phyloP scores from a whole-genome alignment of 805 yeast species.

The Starmerella floris region DNA sequence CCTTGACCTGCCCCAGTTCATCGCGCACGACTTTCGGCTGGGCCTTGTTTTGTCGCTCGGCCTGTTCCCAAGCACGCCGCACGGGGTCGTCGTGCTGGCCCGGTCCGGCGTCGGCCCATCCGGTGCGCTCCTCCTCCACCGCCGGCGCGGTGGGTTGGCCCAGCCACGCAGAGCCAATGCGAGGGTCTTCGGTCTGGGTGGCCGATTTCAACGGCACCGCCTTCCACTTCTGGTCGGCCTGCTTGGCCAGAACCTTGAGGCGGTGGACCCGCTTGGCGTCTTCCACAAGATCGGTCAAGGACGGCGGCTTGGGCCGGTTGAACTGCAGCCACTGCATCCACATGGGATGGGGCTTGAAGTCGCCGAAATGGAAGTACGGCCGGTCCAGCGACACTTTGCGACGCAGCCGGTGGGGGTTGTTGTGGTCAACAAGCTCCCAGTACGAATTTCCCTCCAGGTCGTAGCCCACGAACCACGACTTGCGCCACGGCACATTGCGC shows the following conservation, averaged over 20 bases:
- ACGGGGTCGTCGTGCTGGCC: neutral
- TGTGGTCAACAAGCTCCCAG: slow-evolving; percentile 62
- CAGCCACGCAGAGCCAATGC: slow-evolving; percentile 18
- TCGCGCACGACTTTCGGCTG: slow-evolving; percentile 8
- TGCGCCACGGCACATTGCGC: slow-evolving; percentile 53
- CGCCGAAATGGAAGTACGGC: slow-evolving; percentile 25
- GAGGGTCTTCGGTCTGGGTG: slow-evolving; percentile 8
- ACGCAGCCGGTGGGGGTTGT: slow-evolving; percentile 39
- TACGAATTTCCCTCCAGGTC: slow-evolving; percentile 75
- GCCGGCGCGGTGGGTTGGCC: slow-evolving; percentile 3
- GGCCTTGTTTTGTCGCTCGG: slow-evolving; percentile 1
- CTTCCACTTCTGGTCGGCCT: slow-evolving; percentile 31
- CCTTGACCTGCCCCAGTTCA: slow-evolving; percentile 7
- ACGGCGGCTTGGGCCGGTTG: slow-evolving; percentile 48
- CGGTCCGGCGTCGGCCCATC: neutral
- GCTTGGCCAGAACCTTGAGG: slow-evolving; percentile 39
- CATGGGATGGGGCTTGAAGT: slow-evolving; percentile 33
- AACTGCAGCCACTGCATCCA: slow-evolving; percentile 75
- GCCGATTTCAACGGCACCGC: slow-evolving; percentile 24
- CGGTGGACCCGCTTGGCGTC: slow-evolving; percentile 46
- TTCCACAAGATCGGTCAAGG: slow-evolving; percentile 43
- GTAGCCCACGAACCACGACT: slow-evolving; percentile 52
- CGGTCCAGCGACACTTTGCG: slow-evolving; percentile 39
- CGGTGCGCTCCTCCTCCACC: neutral
- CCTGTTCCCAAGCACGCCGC: slow-evolving; percentile 3